Evolutionary conservation across 2,329 filamentous ascomycete genomes (phyloP).

Genomic region (Paracamarosporium sp.): DNA sequence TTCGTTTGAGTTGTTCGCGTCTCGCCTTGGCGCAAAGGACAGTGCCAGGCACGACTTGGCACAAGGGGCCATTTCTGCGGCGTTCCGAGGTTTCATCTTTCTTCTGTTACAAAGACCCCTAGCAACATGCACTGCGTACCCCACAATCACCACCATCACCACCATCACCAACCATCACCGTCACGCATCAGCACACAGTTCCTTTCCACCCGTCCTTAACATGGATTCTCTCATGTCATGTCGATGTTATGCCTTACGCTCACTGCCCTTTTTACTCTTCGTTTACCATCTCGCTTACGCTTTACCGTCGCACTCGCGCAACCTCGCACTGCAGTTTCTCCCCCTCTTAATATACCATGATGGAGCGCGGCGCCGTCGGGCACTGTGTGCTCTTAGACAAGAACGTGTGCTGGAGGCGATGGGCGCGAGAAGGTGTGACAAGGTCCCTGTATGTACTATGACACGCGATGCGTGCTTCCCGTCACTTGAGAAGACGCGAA

Average conservation of each 20-base stretch:
- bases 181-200: not conserved
- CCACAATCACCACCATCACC: not conserved
- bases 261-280: not conserved
- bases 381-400: not conserved
- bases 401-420: not conserved
- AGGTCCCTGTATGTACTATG: not conserved
- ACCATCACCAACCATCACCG: not conserved
- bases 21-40: not conserved
- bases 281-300: conserved; percentile 8
- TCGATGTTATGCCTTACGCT: conserved; percentile 2
- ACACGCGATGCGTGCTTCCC: not conserved
- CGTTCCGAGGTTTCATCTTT: conserved; percentile 24
- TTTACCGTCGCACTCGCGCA: not conserved
- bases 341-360: not conserved
- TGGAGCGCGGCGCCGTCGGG: not conserved
- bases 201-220: not conserved
- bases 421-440: no score
- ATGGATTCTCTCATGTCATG: not conserved
- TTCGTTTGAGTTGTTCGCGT: conserved; percentile 1
- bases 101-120: conserved; percentile 8
- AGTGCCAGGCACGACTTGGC: not conserved
- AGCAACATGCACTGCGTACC: not conserved
- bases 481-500: not conserved
- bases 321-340: not conserved
- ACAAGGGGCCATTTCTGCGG: conserved; percentile 15